Evolutionary conservation across 495 filamentous ascomycete species (phyloP), one percentile per base, ranked within the genome.

Genomic region (Xylaria palmicola): DNA sequence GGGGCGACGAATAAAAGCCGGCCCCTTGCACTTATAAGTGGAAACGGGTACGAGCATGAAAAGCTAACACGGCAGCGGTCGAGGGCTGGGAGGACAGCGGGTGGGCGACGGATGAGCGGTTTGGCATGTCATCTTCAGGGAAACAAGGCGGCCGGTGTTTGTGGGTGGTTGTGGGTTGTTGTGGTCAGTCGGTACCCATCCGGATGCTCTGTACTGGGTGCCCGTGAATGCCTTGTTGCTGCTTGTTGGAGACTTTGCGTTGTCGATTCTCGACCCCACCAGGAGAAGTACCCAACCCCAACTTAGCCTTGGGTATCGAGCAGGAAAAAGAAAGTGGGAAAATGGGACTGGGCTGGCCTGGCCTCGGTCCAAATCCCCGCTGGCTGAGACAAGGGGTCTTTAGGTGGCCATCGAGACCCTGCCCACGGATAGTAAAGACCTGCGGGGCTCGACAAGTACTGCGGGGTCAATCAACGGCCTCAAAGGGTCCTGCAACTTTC

Each of bases 111-210:
- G 10, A 29, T 51, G 48, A 32, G 20, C 34, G 27, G 48, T 34
- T 34, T 34, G 48, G 27, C 12, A 19, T 51, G 10, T 32, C 48
- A 51, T 51, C 5, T 17, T 34, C 27, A 22, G 22, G 34, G 48
- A 34, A 10, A 7, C 22, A 32, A 51, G 45, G 26, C 10, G 29
- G 19, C 29, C 12, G 48, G 34, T 29, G 45, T 15, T 32, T 49
- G 6, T 36, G 32, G 47, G 27, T 49, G 48, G 48, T 51, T 51
- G 48, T n/a, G n/a, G n/a, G n/a, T n/a, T n/a, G n/a, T n/a, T n/a
- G n/a, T n/a, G n/a, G n/a, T n/a, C n/a, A n/a, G n/a, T n/a, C n/a
- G n/a, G n/a, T n/a, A n/a, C n/a, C n/a, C n/a, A n/a, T n/a, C n/a
- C n/a, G n/a, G n/a, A n/a, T n/a, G n/a, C n/a, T n/a, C n/a, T n/a